Conservation (phyloP, 768 basidiomycete species). For the Xanthoconium purpureum region DNA sequence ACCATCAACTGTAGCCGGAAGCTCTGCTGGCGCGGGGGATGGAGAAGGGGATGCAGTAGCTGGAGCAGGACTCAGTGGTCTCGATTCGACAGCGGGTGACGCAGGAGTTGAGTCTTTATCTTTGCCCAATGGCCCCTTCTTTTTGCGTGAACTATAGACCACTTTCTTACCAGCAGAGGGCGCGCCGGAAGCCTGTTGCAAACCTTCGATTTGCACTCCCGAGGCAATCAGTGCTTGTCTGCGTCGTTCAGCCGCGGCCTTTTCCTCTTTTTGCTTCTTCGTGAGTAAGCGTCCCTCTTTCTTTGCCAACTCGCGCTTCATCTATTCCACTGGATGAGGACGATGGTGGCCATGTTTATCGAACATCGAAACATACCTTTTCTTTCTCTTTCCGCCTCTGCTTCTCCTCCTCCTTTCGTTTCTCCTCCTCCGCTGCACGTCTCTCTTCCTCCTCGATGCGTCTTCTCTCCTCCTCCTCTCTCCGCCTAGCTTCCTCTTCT, state of each 20-base stretch:
- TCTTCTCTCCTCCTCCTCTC: conserved; percentile 73
- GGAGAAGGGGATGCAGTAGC: conserved; percentile 25
- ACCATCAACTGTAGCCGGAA: conserved; percentile 21
- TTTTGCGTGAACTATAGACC: conserved; percentile 81
- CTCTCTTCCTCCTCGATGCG: conserved; percentile 90
- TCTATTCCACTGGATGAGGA: conserved; percentile 42
- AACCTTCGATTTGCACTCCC: conserved; percentile 86
- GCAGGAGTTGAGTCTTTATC: conserved; percentile 34
- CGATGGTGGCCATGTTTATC: background rate
- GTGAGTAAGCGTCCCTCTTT: conserved; percentile 93
- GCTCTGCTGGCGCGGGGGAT: conserved; percentile 29
- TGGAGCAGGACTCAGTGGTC: conserved; percentile 42
- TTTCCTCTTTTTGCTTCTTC: conserved; percentile 97
- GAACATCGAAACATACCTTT: conserved; percentile 48
- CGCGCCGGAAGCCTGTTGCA: conserved; percentile 56
- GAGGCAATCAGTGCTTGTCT: conserved; percentile 87
- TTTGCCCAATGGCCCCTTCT: conserved; percentile 55
- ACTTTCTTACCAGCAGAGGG: conserved; percentile 60
- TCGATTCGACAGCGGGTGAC: conserved; percentile 53
- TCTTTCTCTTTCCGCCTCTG: conserved; percentile 84
- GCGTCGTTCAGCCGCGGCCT: conserved; percentile 84
- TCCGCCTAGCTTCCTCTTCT: conserved; percentile 76
- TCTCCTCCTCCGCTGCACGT: conserved; percentile 70
- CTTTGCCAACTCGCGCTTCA: conserved; percentile 84
- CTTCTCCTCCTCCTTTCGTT: conserved; percentile 77